Base-by-base conservation (phyloP, 441 rosid species). In the Breynia disticha region DNA sequence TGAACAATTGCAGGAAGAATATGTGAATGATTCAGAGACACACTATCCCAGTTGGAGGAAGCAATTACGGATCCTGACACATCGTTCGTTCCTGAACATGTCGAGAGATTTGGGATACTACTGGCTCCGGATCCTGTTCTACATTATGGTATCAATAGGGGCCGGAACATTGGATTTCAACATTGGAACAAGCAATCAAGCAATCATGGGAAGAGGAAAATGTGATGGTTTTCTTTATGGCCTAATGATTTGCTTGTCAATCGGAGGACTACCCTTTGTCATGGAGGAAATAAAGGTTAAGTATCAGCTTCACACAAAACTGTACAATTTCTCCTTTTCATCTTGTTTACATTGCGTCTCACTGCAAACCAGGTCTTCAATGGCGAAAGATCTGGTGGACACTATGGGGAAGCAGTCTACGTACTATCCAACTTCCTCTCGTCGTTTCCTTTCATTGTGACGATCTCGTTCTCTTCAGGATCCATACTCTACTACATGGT, bases 231-330 rank as follows among this genome's bases (percentile, higher is more conserved):
- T 84, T 55, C 70, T 84, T n/a, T 74, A 83, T 11, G 86, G 86
- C 52, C 79, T 84, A 65, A 81, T 84, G 93, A 76, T 84, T 8
- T 81, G 79, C 55, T 79, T 84, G 86, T 81, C 93, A 22, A 84
- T 84, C 5, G 93, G 93, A 48, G 93, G 88, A 67, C 81, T 84
- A 65, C 88, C 93, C 22, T 84, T 83, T 49, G 81, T 81, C 78
- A 61, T 79, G 4, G 93, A 84, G 69, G 93, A 84, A 65, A 71
- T 84, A 74, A 84, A 79, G 84, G 76, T 72, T 52, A 18, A n/a
- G 19, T 9, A 16, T 16, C 5, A 46, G 11, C 8, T 12, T 46
- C 19, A 17, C 19, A 17, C 19, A 16, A 17, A 46, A 46, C 8
- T 1, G 12, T 24, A 13, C 18, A 16, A 5, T 18, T 48, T 7